Percentiles rank a stretch among this genome's conserved stretches.
These are phyloP conservation scores for Vitis riparia DNA, from an alignment of 164 flowering plant genomes.

Conservation along the genomic window DNA sequence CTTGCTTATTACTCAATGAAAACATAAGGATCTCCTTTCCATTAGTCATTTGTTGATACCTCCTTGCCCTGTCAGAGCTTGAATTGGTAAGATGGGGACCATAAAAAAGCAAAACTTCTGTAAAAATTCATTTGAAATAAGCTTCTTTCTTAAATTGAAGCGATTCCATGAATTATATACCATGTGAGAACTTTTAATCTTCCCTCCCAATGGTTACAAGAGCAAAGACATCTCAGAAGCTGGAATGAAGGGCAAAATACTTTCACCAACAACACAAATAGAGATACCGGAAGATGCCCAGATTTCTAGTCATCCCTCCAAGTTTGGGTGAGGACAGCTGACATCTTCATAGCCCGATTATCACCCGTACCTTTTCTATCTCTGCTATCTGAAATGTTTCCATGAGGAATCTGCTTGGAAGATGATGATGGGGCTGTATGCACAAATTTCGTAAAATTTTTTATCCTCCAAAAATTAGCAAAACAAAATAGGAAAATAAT, in stretches of 20 bases:
- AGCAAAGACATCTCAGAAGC: slow-evolving; percentile 47
- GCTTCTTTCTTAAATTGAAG: neutral
- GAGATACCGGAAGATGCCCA: slow-evolving; percentile 46
- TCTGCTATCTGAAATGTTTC: slow-evolving; percentile 28
- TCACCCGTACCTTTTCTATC: slow-evolving; percentile 32
- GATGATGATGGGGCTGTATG: slow-evolving; percentile 27
- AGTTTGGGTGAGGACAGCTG: slow-evolving; percentile 50
- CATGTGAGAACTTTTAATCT: no score
- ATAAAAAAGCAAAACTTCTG: no score
- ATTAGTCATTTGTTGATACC: neutral
- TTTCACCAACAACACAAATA: slow-evolving; percentile 42
- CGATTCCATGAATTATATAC: no score
- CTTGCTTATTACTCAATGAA: neutral
- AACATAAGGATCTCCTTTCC: neutral
- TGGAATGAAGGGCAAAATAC: slow-evolving; percentile 43
- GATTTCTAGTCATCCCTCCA: slow-evolving; percentile 75
- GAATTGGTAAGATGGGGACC: no score
- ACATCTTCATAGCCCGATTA: slow-evolving; percentile 28
- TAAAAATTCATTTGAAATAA: no score
- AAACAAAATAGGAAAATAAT: no score
- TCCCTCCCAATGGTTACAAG: slow-evolving; percentile 15
- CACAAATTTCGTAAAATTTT: no score
- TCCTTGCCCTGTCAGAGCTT: no score
- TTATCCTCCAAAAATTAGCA: no score
- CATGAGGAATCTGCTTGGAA: slow-evolving; percentile 29